Conservation (phyloP, 2,329 filamentous ascomycete species). For the Beauveria asiatica region DNA sequence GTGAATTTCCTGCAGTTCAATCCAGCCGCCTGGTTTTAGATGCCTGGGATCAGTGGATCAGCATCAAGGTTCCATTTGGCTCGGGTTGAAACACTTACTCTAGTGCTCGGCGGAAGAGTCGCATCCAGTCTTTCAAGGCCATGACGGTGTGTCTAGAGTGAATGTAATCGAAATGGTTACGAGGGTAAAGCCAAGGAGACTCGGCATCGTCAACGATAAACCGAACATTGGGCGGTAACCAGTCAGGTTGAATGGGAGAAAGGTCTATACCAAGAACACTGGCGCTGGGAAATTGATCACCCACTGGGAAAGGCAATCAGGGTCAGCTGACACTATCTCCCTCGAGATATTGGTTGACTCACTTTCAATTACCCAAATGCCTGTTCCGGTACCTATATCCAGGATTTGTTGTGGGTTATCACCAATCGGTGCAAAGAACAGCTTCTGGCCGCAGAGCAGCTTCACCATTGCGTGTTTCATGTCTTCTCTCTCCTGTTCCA, state of each 20-base stretch:
- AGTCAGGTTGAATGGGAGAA: constrained; percentile 41
- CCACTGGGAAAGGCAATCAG: constrained; percentile 28
- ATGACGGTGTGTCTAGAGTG: constrained; percentile 50
- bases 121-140: constrained; percentile 48
- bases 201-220: constrained; percentile 52
- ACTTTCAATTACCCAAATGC: constrained; percentile 52
- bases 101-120: constrained; percentile 35
- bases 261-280: constrained; percentile 37
- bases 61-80: not conserved
- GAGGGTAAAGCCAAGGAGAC: constrained; percentile 44
- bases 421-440: constrained; percentile 45
- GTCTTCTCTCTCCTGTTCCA: constrained; percentile 50
- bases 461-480: constrained; percentile 47
- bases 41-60: constrained; percentile 26
- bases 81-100: constrained; percentile 29
- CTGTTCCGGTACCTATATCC: constrained; percentile 52
- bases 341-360: constrained; percentile 2
- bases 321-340: constrained; percentile 10
- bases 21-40: constrained; percentile 45
- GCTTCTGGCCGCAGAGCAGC: constrained; percentile 36
- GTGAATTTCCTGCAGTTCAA: constrained; percentile 47
- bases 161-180: constrained; percentile 51
- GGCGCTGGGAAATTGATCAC: constrained; percentile 34
- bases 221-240: constrained; percentile 46
- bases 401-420: constrained; percentile 39